A percentile compares a stretch with the other conserved stretches of the same genome.
Conservation (phyloP, 345 rosid species). For the Carallia brachiata region DNA sequence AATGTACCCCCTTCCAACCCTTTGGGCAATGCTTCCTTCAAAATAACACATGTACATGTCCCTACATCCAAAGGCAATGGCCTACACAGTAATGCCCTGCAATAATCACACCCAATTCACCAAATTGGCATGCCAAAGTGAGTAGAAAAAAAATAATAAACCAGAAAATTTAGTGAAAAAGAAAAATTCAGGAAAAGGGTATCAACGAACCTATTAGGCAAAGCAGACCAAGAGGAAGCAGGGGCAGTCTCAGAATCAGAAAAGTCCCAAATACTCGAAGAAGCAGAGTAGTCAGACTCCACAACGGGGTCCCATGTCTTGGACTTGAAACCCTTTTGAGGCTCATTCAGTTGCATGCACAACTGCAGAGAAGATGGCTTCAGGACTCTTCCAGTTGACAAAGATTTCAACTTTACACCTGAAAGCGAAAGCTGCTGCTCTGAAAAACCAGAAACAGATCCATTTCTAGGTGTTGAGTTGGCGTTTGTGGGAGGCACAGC, state of each 20-base stretch:
- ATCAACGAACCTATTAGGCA: slow-evolving; percentile 65
- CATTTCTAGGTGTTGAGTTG: slow-evolving; percentile 39
- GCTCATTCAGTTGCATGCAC: slow-evolving; percentile 78
- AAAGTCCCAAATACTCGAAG: slow-evolving; percentile 79
- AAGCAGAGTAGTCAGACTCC: slow-evolving; percentile 64
- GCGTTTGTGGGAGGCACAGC: slow-evolving; percentile 16
- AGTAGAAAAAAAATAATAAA: neutral
- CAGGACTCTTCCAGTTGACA: slow-evolving; percentile 53
- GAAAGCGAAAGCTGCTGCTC: slow-evolving; percentile 32
- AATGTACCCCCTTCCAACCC: slow-evolving; percentile 55
- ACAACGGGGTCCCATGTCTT: slow-evolving; percentile 49
- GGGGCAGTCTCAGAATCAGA: slow-evolving; percentile 97
- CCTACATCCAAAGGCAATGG: slow-evolving; percentile 87
- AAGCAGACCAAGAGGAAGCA: slow-evolving; percentile 89
- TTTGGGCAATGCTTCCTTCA: slow-evolving; percentile 58
- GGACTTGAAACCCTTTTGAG: slow-evolving; percentile 50
- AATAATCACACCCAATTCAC: slow-evolving; percentile 14
- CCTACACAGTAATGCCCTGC: slow-evolving; percentile 77
- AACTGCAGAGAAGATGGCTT: slow-evolving; percentile 76
- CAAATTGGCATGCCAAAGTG: neutral
- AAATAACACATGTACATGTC: slow-evolving; percentile 79
- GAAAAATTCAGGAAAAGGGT: neutral
- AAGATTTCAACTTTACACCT: slow-evolving; percentile 37
- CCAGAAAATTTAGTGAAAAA: neutral
- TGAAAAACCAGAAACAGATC: slow-evolving; percentile 28